Evolutionary conservation across 148 eudicot genomes (phyloP), one percentile per base, ranked within the genome.

Genomic region (Camellia sinensis): DNA sequence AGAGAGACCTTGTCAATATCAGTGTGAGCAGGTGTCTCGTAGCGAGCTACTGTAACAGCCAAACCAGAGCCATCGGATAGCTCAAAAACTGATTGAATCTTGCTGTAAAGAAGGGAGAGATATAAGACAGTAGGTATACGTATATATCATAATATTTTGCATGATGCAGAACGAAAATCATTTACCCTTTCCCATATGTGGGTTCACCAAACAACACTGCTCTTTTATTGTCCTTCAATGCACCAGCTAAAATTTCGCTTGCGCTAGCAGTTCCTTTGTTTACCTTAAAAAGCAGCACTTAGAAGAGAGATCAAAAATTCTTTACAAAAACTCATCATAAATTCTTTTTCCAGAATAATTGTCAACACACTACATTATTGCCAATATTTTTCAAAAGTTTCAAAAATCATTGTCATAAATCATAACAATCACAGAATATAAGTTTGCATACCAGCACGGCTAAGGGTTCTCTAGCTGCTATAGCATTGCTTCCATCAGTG

Each of bases 251-350:
- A 80, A 97, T 94, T 84, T 97, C 99, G 75, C 99, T 94, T 60
- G 99, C 99, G 88, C 99, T 97, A 54, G 99, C 98, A 80, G 99
- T 97, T 80, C 99, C 99, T 90, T 90, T 97, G 67, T 97, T 97
- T 79, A 97, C 99, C 98, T 94, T 29, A 1, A 48, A 29, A 78
- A 53, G 43, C 61, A 64, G 41, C 29, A 37, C 22, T 71, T 3
- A 12, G 6, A 67, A 5, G 37, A 62, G 53, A 67, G 48, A 81
- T 22, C 46, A n/a, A 7, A 60, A 54, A 40, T 67, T 67, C 46
- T 22, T 40, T 19, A 1, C 48, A 74, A 19, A n/a, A 15, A 45
- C 44, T 75, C 40, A 62, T 12, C 10, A 18, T 37, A 29, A 29
- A 57, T 56, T 73, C 62, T 73, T 18, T 29, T 73, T 73, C n/a